A percentile compares a stretch with the other conserved stretches of the same genome.
Conservation (phyloP, 2,329 filamentous ascomycete species). For the Penicillium sp. region DNA sequence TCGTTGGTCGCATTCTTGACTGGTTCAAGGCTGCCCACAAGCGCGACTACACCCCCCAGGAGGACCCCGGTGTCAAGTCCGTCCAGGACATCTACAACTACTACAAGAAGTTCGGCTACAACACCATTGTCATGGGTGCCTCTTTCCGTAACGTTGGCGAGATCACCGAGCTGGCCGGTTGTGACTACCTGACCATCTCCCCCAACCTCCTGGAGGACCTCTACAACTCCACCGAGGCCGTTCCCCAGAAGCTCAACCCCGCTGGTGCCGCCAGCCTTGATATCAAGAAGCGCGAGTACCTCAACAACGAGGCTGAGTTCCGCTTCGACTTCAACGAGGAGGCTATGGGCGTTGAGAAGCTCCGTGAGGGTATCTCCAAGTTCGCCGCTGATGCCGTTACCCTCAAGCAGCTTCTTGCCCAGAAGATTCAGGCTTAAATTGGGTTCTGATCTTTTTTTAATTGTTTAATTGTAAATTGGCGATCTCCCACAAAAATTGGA, state of each 20-base stretch:
- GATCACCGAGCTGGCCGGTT: conserved; percentile 97
- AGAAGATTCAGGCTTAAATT: conserved; percentile 67
- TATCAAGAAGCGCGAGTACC: conserved; percentile 86
- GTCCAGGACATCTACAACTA: conserved; percentile 98
- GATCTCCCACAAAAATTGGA: conserved; percentile 26
- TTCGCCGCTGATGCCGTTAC: conserved; percentile 95
- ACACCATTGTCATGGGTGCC: conserved; percentile 99
- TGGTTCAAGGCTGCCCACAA: conserved; percentile 97
- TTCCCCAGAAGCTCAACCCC: conserved; percentile 91
- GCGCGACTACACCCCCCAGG: conserved; percentile 85
- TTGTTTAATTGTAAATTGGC: conserved; percentile 28
- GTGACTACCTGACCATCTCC: conserved; percentile 98
- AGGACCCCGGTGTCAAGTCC: conserved; percentile 94
- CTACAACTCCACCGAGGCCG: conserved; percentile 73
- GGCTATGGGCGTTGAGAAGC: conserved; percentile 98
- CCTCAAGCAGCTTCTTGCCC: conserved; percentile 86
- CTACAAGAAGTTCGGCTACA: conserved; percentile 99
- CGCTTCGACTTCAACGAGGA: conserved; percentile 99
- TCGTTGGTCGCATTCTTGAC: conserved; percentile 98
- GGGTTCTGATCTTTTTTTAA: conserved; percentile 2
- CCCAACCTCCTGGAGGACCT: conserved; percentile 94
- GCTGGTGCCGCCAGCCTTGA: conserved; percentile 64
- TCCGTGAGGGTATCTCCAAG: conserved; percentile 98
- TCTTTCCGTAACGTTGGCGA: conserved; percentile 96
- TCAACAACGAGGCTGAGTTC: conserved; percentile 85